Evolutionary conservation across 2,329 filamentous ascomycete genomes (phyloP).

Genomic region (Gnomoniopsis sp.): DNA sequence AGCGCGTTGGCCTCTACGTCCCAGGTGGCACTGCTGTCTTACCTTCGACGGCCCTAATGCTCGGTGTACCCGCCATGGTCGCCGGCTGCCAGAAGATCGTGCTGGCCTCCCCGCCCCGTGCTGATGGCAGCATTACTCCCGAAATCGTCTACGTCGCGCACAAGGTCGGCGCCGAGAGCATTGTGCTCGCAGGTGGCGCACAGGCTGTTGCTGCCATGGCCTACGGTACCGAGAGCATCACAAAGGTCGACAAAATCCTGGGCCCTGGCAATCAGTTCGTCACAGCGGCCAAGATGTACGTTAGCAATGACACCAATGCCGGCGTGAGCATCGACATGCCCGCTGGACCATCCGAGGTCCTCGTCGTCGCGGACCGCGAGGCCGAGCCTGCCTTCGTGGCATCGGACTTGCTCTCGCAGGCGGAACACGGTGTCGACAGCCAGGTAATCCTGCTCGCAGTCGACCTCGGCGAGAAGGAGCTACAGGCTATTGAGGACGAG

Average conservation of each 20-base stretch:
- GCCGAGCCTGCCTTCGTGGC: slow-evolving; percentile 94
- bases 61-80: slow-evolving; percentile 96
- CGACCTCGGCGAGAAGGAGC: slow-evolving; percentile 67
- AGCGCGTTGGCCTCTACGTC: slow-evolving; percentile 93
- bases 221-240: slow-evolving; percentile 91
- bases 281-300: slow-evolving; percentile 96
- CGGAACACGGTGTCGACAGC: slow-evolving; percentile 93
- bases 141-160: slow-evolving; percentile 97
- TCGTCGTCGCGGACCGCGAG: slow-evolving; percentile 88
- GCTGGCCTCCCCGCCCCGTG: slow-evolving; percentile 82
- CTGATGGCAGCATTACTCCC: slow-evolving; percentile 87
- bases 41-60: slow-evolving; percentile 94
- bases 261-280: slow-evolving; percentile 98
- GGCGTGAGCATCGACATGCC: slow-evolving; percentile 98
- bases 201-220: slow-evolving; percentile 96
- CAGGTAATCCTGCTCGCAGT: slow-evolving; percentile 91
- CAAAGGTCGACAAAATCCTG: slow-evolving; percentile 97
- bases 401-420: slow-evolving; percentile 89
- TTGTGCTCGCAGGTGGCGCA: slow-evolving; percentile 91
- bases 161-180: slow-evolving; percentile 93
- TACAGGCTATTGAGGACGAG: slow-evolving; percentile 85
- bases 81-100: slow-evolving; percentile 95
- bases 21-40: slow-evolving; percentile 96
- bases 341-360: slow-evolving; percentile 89
- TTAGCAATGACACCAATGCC: slow-evolving; percentile 94